Base-by-base conservation (phyloP, 2,329 filamentous ascomycete genomes). In the Amauroascus verrucosus region DNA sequence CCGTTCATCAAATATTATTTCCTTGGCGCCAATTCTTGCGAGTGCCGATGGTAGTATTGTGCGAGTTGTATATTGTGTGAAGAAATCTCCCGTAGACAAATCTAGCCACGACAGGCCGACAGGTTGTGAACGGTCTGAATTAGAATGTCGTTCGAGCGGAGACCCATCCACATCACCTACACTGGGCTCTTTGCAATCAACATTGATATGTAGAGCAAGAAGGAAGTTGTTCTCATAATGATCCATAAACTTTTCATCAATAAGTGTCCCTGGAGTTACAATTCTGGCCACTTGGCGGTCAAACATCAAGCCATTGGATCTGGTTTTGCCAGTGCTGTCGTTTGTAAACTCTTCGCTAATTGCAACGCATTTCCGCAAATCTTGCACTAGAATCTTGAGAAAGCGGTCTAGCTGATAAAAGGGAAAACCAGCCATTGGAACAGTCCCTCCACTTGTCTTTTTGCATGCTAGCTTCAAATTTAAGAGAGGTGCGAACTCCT, bases 181-280 rank as follows among this genome's bases (percentile, higher is more conserved):
- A 52, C 67, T 52, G 60, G 56, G 44, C 53, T 59, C 45, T 43
- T 37, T 30, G 60, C 54, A 33, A 64, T 30, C 1, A 30, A 24
- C 40, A 55, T 76, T 69, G 26, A 85, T 67, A 64, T 94, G 81
- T 46, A 97, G 79, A 35, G 87, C 84, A 66, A 97, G 79, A 32
- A 97, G 77, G 67, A 91, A 98, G 66, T 96, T 97, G 70, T 93
- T 96, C 62, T 87, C 83, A 65, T 86, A 91, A 1, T 89, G 88
- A 65, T 97, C 88, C 76, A 98, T 89, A 68, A 97, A 98, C 62
- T 89, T 90, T 70, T 98, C 93, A 68, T 98, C 93, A 60, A 98
- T 95, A 51, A 98, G 75, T 1, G 93, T 98, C 18, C 93, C 93
- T 1, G 93, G 89, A 0, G 93, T 97, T 64, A 98, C 82, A 60